These are phyloP conservation scores for Pelargonium fulgidum DNA, from an alignment of 441 rosid genomes.

Conservation along the genomic window DNA sequence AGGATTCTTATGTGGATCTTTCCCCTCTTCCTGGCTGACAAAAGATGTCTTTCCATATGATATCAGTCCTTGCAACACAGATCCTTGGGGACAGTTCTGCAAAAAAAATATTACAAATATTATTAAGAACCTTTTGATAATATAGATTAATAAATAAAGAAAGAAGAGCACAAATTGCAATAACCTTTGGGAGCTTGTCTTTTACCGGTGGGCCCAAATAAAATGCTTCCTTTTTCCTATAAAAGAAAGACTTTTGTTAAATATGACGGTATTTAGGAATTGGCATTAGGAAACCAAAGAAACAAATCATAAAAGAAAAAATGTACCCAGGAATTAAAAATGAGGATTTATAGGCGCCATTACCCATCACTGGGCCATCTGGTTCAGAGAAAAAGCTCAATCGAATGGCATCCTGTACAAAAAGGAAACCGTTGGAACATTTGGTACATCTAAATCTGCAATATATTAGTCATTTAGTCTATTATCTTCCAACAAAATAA, in stretches of 20 bases:
- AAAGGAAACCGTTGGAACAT: slow-evolving; percentile 13
- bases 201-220: slow-evolving; percentile 74
- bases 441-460: not conserved
- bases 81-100: slow-evolving; percentile 81
- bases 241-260: slow-evolving; percentile 22
- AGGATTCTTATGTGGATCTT: slow-evolving; percentile 61
- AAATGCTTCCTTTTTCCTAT: slow-evolving; percentile 76
- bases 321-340: slow-evolving; percentile 80
- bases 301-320: slow-evolving; percentile 17
- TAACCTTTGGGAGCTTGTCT: slow-evolving; percentile 93
- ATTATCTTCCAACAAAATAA: no score
- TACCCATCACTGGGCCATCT: slow-evolving; percentile 88
- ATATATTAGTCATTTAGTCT: no score
- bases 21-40: slow-evolving; percentile 40
- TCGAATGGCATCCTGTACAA: slow-evolving; percentile 51
- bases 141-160: not conserved
- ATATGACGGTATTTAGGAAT: slow-evolving; percentile 15
- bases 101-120: slow-evolving; percentile 21
- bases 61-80: slow-evolving; percentile 69
- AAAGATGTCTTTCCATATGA: slow-evolving; percentile 65
- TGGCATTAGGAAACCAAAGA: slow-evolving; percentile 17
- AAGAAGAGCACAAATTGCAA: slow-evolving; percentile 13
- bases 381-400: slow-evolving; percentile 86
- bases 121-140: no score
- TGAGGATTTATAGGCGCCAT: slow-evolving; percentile 76